phyloP scores from a whole-genome alignment of 768 basidiomycete genomes.

The Lepiota venenata region DNA sequence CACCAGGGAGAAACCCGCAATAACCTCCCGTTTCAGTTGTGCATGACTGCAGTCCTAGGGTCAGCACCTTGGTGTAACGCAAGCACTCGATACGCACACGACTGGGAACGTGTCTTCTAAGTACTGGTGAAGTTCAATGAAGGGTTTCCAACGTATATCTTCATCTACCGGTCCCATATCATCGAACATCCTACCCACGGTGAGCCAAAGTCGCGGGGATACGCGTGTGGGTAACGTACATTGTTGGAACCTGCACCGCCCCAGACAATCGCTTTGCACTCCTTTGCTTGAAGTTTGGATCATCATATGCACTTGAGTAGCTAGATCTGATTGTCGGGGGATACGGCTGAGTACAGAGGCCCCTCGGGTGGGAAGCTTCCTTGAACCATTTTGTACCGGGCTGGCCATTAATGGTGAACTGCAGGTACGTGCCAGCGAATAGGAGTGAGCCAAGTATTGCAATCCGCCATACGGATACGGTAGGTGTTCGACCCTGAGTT shows the following conservation, averaged over 20 bases:
- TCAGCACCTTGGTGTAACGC: neutral
- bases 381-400: neutral
- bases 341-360: constrained; percentile 18
- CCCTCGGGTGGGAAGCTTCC: neutral
- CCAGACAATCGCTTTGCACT: constrained; percentile 21
- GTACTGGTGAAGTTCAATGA: constrained; percentile 23
- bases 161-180: constrained; percentile 25
- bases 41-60: constrained; percentile 16
- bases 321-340: constrained; percentile 19
- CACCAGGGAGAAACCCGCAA: constrained; percentile 24
- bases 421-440: neutral
- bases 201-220: neutral
- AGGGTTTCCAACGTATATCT: constrained; percentile 25
- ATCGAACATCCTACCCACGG: constrained; percentile 23
- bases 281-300: constrained; percentile 17
- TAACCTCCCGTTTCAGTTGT: constrained; percentile 15
- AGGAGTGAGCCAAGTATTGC: neutral
- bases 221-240: constrained; percentile 14
- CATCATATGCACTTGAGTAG: constrained; percentile 19
- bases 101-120: constrained; percentile 24
- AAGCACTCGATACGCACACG: constrained; percentile 17
- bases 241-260: constrained; percentile 25
- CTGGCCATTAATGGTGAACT: neutral
- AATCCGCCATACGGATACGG: neutral
- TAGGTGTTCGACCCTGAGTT: neutral